A percentile compares a stretch with the other conserved stretches of the same genome.
phyloP scores from a whole-genome alignment of 331 rosid genomes.

The Acacia pycnantha region DNA sequence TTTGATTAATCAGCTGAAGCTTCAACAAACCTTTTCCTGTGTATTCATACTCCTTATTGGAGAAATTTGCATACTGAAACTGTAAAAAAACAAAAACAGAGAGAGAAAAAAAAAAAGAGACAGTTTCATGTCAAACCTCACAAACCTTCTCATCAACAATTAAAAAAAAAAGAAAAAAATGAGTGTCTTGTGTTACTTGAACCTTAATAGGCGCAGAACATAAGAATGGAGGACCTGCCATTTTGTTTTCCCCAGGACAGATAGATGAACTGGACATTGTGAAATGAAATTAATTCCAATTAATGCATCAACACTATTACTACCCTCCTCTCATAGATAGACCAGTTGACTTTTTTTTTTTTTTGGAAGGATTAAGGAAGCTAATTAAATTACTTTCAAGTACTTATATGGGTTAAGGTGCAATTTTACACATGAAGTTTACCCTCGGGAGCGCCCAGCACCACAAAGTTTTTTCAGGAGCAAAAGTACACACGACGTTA shows the following conservation, averaged over 20 bases:
- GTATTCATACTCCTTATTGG: constrained; percentile 49
- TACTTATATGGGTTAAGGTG: too few relatives aligned
- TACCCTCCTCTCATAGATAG: too few relatives aligned
- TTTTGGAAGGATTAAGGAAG: too few relatives aligned
- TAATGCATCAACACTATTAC: constrained; percentile 11
- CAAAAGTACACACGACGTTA: too few relatives aligned
- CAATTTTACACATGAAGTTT: too few relatives aligned
- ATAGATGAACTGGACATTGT: constrained; percentile 60
- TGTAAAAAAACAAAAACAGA: constrained; percentile 31
- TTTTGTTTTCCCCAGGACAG: constrained; percentile 60
- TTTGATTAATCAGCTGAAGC: constrained; percentile 89
- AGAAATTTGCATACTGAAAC: constrained; percentile 86
- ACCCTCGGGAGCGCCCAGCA: too few relatives aligned
- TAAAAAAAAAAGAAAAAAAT: neutral
- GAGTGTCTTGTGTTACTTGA: neutral
- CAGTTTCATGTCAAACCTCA: constrained; percentile 4
- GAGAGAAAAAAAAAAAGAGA: too few relatives aligned
- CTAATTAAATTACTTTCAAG: too few relatives aligned
- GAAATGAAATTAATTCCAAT: constrained; percentile 19
- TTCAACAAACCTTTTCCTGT: constrained; percentile 75
- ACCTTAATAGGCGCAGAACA: constrained; percentile 98
- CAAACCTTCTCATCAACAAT: neutral
- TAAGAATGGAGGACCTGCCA: constrained; percentile 54
- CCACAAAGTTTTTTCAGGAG: too few relatives aligned
- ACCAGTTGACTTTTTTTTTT: too few relatives aligned